phyloP scores from a whole-genome alignment of 352 stramenopile genomes.

The Globisporangium middletonii region DNA sequence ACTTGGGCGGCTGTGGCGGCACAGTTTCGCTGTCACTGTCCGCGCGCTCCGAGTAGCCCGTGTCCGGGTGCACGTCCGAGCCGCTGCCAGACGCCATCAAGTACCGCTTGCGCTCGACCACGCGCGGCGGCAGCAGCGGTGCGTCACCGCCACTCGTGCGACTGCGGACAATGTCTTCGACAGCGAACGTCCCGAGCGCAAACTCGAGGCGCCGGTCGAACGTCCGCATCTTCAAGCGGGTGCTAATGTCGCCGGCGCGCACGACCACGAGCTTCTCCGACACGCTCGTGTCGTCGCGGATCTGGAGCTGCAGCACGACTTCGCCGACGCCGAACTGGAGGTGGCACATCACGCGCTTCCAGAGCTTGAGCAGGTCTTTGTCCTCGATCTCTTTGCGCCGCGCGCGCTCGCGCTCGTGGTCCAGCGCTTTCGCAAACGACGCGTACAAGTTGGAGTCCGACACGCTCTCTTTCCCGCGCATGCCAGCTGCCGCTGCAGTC shows the following conservation, averaged over 20 bases:
- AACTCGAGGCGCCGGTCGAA: constrained; percentile 73
- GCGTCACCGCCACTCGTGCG: not conserved
- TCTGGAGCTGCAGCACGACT: constrained; percentile 44
- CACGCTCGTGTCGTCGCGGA: constrained; percentile 32
- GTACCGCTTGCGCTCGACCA: constrained; percentile 28
- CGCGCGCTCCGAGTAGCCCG: constrained; percentile 1
- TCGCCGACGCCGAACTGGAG: constrained; percentile 52
- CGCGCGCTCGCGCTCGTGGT: constrained; percentile 30
- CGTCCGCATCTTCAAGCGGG: constrained; percentile 48
- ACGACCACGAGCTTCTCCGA: constrained; percentile 51
- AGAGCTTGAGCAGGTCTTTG: constrained; percentile 72
- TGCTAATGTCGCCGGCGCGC: constrained; percentile 52
- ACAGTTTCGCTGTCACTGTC: too few relatives aligned
- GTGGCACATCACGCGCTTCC: constrained; percentile 61
- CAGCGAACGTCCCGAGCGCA: constrained; percentile 57
- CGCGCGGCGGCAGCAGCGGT: not conserved
- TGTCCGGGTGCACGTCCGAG: constrained; percentile 12
- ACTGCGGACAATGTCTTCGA: constrained; percentile 65
- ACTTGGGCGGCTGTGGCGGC: constrained; percentile 6
- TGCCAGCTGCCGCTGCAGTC: not conserved
- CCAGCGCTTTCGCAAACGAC: constrained; percentile 27
- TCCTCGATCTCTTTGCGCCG: constrained; percentile 53
- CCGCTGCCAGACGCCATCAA: constrained; percentile 59
- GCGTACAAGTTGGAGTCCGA: constrained; percentile 31
- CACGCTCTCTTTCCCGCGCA: constrained; percentile 8